Evolutionary conservation across 2,329 filamentous ascomycete species (phyloP), one percentile per base, ranked within the genome.

Genomic region (Coniella vitis): DNA sequence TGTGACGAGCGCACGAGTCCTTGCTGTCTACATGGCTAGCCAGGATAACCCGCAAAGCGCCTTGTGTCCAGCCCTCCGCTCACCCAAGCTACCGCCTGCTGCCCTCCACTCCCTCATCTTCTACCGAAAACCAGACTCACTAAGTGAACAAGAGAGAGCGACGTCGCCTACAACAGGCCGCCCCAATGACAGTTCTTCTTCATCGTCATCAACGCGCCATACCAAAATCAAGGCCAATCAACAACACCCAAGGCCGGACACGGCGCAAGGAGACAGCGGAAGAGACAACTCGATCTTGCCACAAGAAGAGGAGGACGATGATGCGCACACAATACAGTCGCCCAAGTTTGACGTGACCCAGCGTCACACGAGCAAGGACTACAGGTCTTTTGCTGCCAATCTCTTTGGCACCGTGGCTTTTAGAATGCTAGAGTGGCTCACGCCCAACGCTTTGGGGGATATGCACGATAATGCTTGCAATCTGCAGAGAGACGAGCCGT

Each of bases 21-120:
- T 95, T 29, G 90, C 90, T 12, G 79, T 87, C 48, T 87, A 87
- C 59, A 74, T 95, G 44, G 87, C 89, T 9, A 87, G 84, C 59
- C 83, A 89, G 60, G 86, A 90, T 58, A 81, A 93, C 55, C 81
- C 89, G 0, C 82, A 87, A 54, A 73, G 69, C 50, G 80, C 78
- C 3, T 69, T 95, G 0, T 95, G 89, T 43, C 74, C 74, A 1
- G 63, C 69, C 19, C 63, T 80, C 14, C 65, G 66, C 39, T 62
- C 66, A 4, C 64, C 70, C 1, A 69, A 67, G 43, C 64, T 66
- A 14, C 64, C 71, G 0, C 69, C 74, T 4, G 69, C 73, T 21
- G 69, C 73, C 8, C 56, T 74, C 25, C 69, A 68, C 49, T 72
- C 71, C 14, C 65, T 81, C 13, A 61, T 72, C 32, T 75, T 81